Percentiles rank a stretch among this genome's conserved stretches.
Conservation (phyloP, 306 rosid species). For the Prosopis cineraria region DNA sequence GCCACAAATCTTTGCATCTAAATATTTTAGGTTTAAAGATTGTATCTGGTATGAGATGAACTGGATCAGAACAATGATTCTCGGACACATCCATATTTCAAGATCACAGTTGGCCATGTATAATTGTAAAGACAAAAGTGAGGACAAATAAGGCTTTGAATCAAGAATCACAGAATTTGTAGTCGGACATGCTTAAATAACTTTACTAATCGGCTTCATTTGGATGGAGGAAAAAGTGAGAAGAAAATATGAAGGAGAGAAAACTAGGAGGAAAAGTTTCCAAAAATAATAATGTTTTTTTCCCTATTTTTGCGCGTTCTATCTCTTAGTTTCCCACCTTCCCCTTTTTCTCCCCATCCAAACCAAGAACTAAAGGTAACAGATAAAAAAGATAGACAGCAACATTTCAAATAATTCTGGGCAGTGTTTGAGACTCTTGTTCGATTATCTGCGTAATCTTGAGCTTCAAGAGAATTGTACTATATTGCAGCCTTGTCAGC, state of each 20-base stretch:
- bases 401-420: not conserved
- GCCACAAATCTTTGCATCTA: not conserved
- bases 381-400: not conserved
- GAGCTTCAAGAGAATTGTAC: not conserved
- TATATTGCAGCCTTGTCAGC: not conserved
- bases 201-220: not conserved
- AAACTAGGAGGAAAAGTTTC: too few species aligned
- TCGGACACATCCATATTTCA: not conserved
- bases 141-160: not conserved
- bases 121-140: not conserved
- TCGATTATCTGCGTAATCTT: not conserved
- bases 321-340: too few species aligned
- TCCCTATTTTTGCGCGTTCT: too few species aligned
- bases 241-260: too few species aligned
- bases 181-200: not conserved
- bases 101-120: not conserved
- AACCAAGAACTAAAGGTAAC: too few species aligned
- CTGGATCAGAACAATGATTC: not conserved
- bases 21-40: not conserved
- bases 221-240: too few species aligned
- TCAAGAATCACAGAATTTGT: not conserved
- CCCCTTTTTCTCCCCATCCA: too few species aligned
- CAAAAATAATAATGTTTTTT: too few species aligned
- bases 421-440: not conserved
- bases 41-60: not conserved